Conservation (phyloP, 768 basidiomycete species). For the Panaeolus papilionaceus region DNA sequence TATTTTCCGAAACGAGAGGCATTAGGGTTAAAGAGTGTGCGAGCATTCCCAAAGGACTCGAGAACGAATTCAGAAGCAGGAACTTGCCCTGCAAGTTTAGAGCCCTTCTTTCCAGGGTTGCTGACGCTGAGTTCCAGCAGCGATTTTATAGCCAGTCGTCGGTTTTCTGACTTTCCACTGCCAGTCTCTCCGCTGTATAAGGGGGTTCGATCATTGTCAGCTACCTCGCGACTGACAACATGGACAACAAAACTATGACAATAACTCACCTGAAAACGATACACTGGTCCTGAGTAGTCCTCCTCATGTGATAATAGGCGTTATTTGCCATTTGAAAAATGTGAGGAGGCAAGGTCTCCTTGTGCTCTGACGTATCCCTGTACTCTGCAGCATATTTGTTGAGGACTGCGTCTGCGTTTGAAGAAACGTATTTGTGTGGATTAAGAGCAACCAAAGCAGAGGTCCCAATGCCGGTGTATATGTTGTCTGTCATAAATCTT, state of each 20-base stretch:
- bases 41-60: constrained; percentile 92
- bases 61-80: constrained; percentile 96
- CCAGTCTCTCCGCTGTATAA: constrained; percentile 82
- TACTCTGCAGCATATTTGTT: constrained; percentile 90
- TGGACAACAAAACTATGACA: not conserved
- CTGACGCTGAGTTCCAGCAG: constrained; percentile 90
- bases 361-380: constrained; percentile 71
- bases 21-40: constrained; percentile 91
- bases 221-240: not conserved
- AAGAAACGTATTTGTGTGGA: constrained; percentile 88
- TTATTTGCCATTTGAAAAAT: constrained; percentile 92
- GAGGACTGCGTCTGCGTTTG: constrained; percentile 83
- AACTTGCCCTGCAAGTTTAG: constrained; percentile 85
- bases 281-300: constrained; percentile 93
- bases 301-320: constrained; percentile 94
- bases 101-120: constrained; percentile 91
- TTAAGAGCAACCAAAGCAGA: constrained; percentile 86
- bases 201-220: constrained; percentile 16
- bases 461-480: constrained; percentile 79
- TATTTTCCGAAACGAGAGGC: constrained; percentile 98
- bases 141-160: constrained; percentile 89
- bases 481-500: constrained; percentile 82
- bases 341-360: constrained; percentile 75
- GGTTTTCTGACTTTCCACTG: constrained; percentile 92
- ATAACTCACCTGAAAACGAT: constrained; percentile 79